Base-by-base conservation (phyloP, 106 monocot genomes). In the Dactylorhiza incarnata region DNA sequence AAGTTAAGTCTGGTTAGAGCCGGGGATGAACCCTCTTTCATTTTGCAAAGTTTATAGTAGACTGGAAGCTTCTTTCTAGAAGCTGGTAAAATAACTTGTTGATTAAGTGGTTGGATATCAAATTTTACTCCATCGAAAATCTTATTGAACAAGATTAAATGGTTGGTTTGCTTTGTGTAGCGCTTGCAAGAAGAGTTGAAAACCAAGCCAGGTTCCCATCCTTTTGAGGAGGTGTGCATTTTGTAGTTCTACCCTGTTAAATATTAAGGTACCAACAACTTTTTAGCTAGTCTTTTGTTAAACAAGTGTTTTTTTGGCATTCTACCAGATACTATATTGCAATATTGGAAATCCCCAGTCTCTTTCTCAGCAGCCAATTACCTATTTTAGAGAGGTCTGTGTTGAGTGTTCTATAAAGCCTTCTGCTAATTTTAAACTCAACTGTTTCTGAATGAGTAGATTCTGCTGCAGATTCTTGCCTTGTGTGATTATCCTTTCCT, bases 271-370 rank as follows among this genome's bases (percentile, higher is more conserved):
- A 59, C 19, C 14, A 19, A 17, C 37, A 37, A 37, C 37, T 37
- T 37, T 29, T 37, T 37, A 44, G 0, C 51, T 68, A 53, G 9
- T 69, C 11, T 78, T 17, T 77, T 63, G n/a, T 20, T 74, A 48
- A 17, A 17, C 37, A 69, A 62, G 66, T 45, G 47, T 71, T 17
- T 74, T 51, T 54, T 24, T 48, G 59, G 26, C 9, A 45, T 56
- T 82, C 37, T 79, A 44, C 26, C 82, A 92, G 95, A 92, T 95
- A 74, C 82, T 95, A 9, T 95, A 92, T 76, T 95, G 95, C 82
- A 95, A 95, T 75, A 95, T 95, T 76, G 95, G 95, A 43, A 95
- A 95, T 75, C 95, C 95, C 8, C 95, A 95, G 75, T 89, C 92
- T 46, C 89, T 95, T 82, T 92, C 92, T 80, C 95, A 95, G 74